These are phyloP conservation scores for Vaccinium darrowii DNA, from an alignment of 148 eudicot genomes.

Conservation along the genomic window DNA sequence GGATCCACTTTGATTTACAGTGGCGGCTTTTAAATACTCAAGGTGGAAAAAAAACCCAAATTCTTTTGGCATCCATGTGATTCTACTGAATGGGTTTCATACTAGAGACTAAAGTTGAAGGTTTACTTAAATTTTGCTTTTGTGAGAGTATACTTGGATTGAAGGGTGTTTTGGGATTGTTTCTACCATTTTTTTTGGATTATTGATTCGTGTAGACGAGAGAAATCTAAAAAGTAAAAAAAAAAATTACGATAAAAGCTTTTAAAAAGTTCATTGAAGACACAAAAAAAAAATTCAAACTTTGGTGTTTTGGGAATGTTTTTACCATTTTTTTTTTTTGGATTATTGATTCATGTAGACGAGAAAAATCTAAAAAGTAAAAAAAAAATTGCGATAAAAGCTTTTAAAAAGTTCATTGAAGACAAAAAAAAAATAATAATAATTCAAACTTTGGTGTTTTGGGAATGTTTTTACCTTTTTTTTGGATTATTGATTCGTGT, in stretches of 20 bases:
- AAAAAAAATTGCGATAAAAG: too few relatives aligned
- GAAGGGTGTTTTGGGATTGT: neutral
- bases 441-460: too few relatives aligned
- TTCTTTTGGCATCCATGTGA: neutral
- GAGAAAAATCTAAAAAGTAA: too few relatives aligned
- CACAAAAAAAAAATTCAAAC: too few relatives aligned
- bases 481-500: neutral
- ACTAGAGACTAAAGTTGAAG: neutral
- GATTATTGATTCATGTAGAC: neutral
- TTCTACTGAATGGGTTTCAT: neutral
- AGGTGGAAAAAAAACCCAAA: neutral
- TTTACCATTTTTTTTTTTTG: neutral
- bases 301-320: too few relatives aligned
- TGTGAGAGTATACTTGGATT: neutral
- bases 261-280: too few relatives aligned
- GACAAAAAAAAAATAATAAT: too few relatives aligned
- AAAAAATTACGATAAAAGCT: too few relatives aligned
- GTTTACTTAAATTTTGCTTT: neutral
- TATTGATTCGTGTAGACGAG: neutral
- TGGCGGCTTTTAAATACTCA: too few relatives aligned
- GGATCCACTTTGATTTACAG: too few relatives aligned
- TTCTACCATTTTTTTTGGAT: neutral
- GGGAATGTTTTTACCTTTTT: too few relatives aligned
- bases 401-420: too few relatives aligned
- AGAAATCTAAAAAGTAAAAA: neutral